Evolutionary conservation across 352 stramenopile species (phyloP).

Genomic region (Pythium diclinum): DNA sequence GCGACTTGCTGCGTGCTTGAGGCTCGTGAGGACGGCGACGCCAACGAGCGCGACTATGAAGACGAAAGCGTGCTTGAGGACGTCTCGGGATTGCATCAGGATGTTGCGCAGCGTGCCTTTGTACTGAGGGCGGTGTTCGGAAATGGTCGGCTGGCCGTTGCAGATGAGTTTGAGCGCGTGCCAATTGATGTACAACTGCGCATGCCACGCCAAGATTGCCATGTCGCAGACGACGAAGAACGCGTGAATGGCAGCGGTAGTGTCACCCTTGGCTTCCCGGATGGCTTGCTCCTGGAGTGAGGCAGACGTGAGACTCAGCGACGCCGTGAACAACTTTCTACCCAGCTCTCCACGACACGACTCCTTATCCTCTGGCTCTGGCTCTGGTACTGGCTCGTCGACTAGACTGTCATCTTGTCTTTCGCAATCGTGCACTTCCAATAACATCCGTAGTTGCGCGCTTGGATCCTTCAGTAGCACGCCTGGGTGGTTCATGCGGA

Average conservation of each 20-base stretch:
- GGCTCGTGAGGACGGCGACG: slow-evolving; percentile 11
- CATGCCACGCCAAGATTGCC: slow-evolving; percentile 27
- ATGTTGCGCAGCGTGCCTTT: slow-evolving; percentile 18
- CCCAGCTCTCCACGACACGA: not conserved
- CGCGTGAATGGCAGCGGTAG: slow-evolving; percentile 7
- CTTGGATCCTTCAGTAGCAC: slow-evolving; percentile 13
- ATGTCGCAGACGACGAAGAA: slow-evolving; percentile 21
- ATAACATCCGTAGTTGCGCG: slow-evolving; percentile 15
- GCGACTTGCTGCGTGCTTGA: slow-evolving; percentile 4
- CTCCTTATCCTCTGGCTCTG: slow-evolving; percentile 12
- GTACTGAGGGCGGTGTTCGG: slow-evolving; percentile 23
- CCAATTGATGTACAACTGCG: slow-evolving; percentile 27
- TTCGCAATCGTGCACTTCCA: slow-evolving; percentile 13
- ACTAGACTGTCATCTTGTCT: too few species aligned
- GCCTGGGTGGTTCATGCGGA: slow-evolving; percentile 27
- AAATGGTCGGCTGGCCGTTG: slow-evolving; percentile 17
- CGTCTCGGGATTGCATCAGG: slow-evolving; percentile 14
- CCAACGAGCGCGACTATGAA: slow-evolving; percentile 22
- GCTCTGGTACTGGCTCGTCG: not conserved
- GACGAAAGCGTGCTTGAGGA: slow-evolving; percentile 25
- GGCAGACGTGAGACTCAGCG: slow-evolving; percentile 10
- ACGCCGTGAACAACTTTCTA: slow-evolving; percentile 28
- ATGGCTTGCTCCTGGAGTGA: slow-evolving; percentile 6
- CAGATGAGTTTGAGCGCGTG: slow-evolving; percentile 23
- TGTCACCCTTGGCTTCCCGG: slow-evolving; percentile 4